Evolutionary conservation across 768 basidiomycete genomes (phyloP), one percentile per base, ranked within the genome.

Genomic region (Fistulinella prunicolor): DNA sequence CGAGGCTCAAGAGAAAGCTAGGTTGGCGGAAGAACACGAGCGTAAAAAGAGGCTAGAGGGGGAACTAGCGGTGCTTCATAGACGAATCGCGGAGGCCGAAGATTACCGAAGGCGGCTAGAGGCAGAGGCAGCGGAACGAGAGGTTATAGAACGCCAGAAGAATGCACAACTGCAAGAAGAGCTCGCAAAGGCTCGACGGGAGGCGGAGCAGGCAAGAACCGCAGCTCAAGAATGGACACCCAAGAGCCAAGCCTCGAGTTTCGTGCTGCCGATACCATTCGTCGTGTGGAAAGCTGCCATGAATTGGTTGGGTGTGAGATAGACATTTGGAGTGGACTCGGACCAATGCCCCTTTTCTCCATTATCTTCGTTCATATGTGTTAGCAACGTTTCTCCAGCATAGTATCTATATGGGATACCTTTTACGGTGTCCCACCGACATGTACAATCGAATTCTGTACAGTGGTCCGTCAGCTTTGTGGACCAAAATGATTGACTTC

Each of bases 251-350:
- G 49, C 67, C 6, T 49, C 65, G 6, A 49, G 55, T 21, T 60
- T 68, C 50, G 38, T 67, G 24, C 40, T 66, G 17, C 65, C 67
- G 7, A 69, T 69, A 44, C 65, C 65, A 6, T 66, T 69, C 38
- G 67, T 66, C 17, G 60, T 66, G 9, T 66, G 65, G 65, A 66
- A 51, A 19, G 65, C 65, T 9, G 65, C 65, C 1, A 55, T 66
- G 67, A 50, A 58, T n/a, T 66, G 67, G 65, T 42, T 68, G 12
- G 65, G 65, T 52, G 58, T 41, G 39, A 54, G 65, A 43, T 66
- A 56, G 41, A 45, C 45, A 26, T 30, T 38, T 19, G 10, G 4
- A 20, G 21, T 12, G 40, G 42, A 29, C 23, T 16, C 19, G 3
- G 35, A 35, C 8, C 9, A 34, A 17, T 10, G 21, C 12, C 0